A percentile compares a stretch with the other conserved stretches of the same genome.
Evolutionary conservation across 257 asterid species (phyloP).

Genomic region (Perilla frutescens): DNA sequence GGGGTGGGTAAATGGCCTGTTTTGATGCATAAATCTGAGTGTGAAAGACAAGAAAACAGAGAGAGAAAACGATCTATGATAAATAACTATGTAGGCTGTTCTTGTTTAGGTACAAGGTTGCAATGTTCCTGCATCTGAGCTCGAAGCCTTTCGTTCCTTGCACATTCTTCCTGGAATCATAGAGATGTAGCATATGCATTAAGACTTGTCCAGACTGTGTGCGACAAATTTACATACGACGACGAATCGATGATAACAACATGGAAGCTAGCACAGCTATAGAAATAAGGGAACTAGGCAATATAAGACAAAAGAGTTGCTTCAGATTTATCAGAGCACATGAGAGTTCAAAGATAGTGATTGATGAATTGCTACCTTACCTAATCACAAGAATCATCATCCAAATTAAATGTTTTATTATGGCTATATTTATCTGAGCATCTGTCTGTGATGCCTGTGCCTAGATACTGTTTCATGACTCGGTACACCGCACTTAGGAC

Average conservation of each 20-base stretch:
- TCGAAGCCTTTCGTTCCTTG: conserved; percentile 50
- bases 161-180: conserved; percentile 56
- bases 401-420: not conserved
- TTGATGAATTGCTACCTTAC: not conserved
- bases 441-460: not conserved
- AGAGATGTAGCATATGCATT: conserved; percentile 8
- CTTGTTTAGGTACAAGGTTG: conserved; percentile 14
- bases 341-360: not conserved
- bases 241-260: not conserved
- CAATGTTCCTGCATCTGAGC: conserved; percentile 34
- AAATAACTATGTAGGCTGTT: not conserved
- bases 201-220: not conserved
- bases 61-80: not conserved
- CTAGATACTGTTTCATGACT: not conserved
- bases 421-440: not conserved
- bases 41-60: too few relatives aligned
- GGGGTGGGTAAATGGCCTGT: not conserved
- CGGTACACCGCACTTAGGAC: not conserved
- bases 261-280: not conserved
- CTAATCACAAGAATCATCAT: conserved; percentile 7
- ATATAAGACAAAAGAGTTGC: not conserved
- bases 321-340: conserved; percentile 14
- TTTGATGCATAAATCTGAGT: too few relatives aligned
- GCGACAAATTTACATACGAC: not conserved
- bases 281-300: not conserved